Percentiles rank a stretch among this genome's conserved stretches.
Conservation (phyloP, 768 basidiomycete species). For the Melanogaster broomeanus region DNA sequence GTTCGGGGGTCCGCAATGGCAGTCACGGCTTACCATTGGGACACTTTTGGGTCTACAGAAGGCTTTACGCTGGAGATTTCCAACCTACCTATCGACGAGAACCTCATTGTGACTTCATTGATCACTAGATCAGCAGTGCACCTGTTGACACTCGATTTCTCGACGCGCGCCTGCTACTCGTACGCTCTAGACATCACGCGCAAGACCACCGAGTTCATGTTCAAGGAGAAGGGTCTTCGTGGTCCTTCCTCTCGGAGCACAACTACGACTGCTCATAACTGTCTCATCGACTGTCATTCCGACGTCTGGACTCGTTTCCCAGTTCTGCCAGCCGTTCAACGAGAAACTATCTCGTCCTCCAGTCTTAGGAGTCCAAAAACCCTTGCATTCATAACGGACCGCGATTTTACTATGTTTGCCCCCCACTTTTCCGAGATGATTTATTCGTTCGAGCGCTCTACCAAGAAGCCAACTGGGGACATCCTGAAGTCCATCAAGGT, state of each 20-base stretch:
- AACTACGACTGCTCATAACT: constrained; percentile 42
- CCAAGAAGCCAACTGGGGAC: constrained; percentile 53
- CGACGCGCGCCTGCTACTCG: constrained; percentile 37
- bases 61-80: constrained; percentile 40
- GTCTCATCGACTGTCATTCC: constrained; percentile 52
- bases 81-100: constrained; percentile 16
- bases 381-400: constrained; percentile 47
- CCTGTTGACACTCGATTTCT: constrained; percentile 40
- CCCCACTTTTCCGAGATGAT: constrained; percentile 50
- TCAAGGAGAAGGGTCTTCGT: constrained; percentile 42
- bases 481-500: constrained; percentile 42
- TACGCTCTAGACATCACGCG: constrained; percentile 50
- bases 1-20: constrained; percentile 8
- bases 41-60: constrained; percentile 48
- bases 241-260: constrained; percentile 10
- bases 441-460: constrained; percentile 45
- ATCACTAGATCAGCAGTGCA: constrained; percentile 40
- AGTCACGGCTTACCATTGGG: constrained; percentile 49
- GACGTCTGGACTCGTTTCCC: constrained; percentile 66
- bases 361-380: constrained; percentile 33
- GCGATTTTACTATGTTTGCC: constrained; percentile 34
- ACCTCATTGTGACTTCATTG: constrained; percentile 43
- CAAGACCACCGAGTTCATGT: constrained; percentile 53
- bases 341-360: constrained; percentile 42
- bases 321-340: constrained; percentile 51